A percentile compares a stretch with the other conserved stretches of the same genome.
These are phyloP conservation scores for Gaeumannomyces sp. DNA, from an alignment of 2,329 filamentous ascomycete species.

Conservation along the genomic window DNA sequence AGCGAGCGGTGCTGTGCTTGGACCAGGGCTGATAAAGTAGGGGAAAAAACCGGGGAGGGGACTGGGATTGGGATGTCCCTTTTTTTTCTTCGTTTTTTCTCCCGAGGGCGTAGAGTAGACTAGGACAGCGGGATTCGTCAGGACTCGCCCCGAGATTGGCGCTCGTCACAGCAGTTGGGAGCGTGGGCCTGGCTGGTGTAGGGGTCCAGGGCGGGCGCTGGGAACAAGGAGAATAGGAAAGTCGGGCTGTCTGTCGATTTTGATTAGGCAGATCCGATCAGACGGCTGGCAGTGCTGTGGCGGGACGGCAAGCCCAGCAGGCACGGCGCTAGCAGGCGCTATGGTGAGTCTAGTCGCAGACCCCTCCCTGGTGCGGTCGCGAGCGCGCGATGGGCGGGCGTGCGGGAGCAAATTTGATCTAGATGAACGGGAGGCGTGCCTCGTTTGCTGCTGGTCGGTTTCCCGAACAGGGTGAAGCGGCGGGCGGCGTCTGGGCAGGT, in stretches of 20 bases:
- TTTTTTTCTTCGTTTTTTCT: too few species aligned
- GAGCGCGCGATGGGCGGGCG: neutral
- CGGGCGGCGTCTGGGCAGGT: neutral
- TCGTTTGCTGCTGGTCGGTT: conserved; percentile 2
- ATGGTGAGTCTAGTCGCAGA: conserved; percentile 1
- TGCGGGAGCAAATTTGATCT: conserved; percentile 1
- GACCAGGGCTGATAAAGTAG: neutral
- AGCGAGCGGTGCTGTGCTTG: neutral
- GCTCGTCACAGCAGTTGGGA: conserved; percentile 1
- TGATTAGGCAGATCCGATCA: conserved; percentile 11
- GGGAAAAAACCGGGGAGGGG: neutral
- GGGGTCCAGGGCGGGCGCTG: neutral
- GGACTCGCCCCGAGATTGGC: neutral
- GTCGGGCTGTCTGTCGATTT: conserved; percentile 5
- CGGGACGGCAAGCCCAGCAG: conserved; percentile 6
- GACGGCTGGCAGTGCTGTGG: conserved; percentile 6
- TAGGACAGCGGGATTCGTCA: conserved; percentile 1
- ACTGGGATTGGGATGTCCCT: neutral
- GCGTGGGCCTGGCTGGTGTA: neutral
- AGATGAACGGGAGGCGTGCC: conserved; percentile 6
- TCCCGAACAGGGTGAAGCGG: neutral
- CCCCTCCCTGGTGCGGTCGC: neutral
- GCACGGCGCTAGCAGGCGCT: conserved; percentile 6
- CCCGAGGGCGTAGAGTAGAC: neutral
- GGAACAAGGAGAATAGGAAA: neutral